Base-by-base conservation (phyloP, 495 filamentous ascomycete genomes). In the Xylaria palmicola region DNA sequence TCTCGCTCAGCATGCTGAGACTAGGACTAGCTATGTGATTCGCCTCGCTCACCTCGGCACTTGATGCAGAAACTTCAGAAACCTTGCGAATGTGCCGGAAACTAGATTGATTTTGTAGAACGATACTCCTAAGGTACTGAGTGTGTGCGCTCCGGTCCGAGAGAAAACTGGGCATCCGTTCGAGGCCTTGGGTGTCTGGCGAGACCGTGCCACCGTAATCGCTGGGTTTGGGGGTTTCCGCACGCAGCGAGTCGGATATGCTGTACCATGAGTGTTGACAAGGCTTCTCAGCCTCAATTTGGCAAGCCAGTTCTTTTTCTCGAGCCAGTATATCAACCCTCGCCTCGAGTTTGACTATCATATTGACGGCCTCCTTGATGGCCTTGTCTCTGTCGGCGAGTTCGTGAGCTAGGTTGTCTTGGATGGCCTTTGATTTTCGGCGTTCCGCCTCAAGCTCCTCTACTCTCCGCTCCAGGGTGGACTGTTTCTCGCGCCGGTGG, bases 1-100 rank as follows among this genome's bases (percentile, higher is more conserved):
- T 90, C 71, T 93, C 89, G 67, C 90, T 92, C 27, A 93, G 79
- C 17, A 90, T 80, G 63, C 90, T 93, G 19, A 92, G 74, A 48
- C 87, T 81, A 7, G 89, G 89, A 50, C 88, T 90, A 48, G 73
- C 69, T 57, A 80, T 64, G 52, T 71, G 68, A 56, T 75, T 77
- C 44, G 63, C 57, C 19, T 72, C 68, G 29, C 63, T 70, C 26
- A 66, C 65, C 10, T 76, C 75, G 56, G 61, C 70, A n/a, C 69
- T 66, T 39, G 75, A 72, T 56, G 74, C 69, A n/a, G 67, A 63
- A 29, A 75, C 50, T 62, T 75, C 72, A 29, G 67, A 64, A 34
- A 75, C 52, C 47, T 67, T 67, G 4, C 72, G 70, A 29, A 79
- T 64, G 59, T 79, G 81, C 37, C 74, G 65, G 4, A 71, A 50